phyloP scores from a whole-genome alignment of 1,284 basidiomycete genomes.

The Moesziomyces globuligerus region DNA sequence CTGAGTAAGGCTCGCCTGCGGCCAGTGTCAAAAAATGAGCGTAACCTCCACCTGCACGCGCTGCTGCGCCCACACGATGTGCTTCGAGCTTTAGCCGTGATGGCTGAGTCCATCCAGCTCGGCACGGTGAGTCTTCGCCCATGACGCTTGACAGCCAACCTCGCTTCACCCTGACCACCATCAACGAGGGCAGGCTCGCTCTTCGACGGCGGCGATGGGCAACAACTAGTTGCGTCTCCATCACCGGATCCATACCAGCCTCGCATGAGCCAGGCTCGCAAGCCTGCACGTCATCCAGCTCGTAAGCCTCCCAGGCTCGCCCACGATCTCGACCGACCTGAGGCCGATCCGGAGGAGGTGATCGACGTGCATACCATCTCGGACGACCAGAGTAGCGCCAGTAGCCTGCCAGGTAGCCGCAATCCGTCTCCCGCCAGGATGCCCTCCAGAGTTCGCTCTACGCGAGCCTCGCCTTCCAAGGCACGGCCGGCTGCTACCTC shows the following conservation, averaged over 20 bases:
- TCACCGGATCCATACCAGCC: neutral
- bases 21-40: neutral
- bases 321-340: conserved; percentile 26
- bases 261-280: conserved; percentile 16
- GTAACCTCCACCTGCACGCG: neutral
- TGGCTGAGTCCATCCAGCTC: conserved; percentile 12
- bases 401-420: neutral
- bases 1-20: conserved; percentile 10
- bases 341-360: conserved; percentile 40
- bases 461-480: conserved; percentile 9
- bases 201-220: neutral
- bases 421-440: neutral
- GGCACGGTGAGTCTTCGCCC: neutral
- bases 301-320: conserved; percentile 28
- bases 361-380: conserved; percentile 41
- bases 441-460: conserved; percentile 5
- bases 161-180: neutral
- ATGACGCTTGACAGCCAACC: neutral
- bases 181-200: neutral
- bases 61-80: neutral
- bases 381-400: conserved; percentile 18
- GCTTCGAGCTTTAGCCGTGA: neutral
- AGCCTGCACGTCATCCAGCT: conserved; percentile 11
- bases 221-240: neutral
- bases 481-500: conserved; percentile 1